Evolutionary conservation across 2,329 filamentous ascomycete species (phyloP).

Genomic region (Metarhizium humberi): DNA sequence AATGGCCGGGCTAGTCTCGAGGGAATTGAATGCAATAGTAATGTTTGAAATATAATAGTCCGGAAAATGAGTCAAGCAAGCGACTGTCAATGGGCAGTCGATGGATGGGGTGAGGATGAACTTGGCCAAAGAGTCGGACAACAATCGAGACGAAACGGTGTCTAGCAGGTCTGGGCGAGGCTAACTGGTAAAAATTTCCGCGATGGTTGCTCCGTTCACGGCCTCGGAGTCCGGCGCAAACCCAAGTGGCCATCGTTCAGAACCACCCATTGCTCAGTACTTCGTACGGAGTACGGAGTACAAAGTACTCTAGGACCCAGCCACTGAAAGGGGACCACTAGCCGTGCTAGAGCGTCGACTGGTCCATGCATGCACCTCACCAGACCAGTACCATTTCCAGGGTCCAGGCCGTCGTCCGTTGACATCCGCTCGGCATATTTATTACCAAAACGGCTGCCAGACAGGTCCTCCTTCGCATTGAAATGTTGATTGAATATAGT

Average conservation of each 20-base stretch:
- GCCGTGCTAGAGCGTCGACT: neutral
- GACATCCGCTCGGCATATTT: too few species aligned
- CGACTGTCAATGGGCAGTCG: neutral
- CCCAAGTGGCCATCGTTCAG: neutral
- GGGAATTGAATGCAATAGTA: neutral
- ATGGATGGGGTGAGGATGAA: neutral
- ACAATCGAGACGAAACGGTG: too few species aligned
- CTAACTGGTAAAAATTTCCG: slow-evolving; percentile 20
- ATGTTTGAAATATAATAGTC: neutral
- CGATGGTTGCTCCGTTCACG: slow-evolving; percentile 25
- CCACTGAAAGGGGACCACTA: neutral
- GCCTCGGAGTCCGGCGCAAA: slow-evolving; percentile 23
- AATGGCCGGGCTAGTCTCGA: neutral
- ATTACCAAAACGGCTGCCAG: neutral
- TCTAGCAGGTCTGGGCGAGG: slow-evolving; percentile 4
- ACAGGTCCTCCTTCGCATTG: neutral
- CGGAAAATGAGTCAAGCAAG: neutral
- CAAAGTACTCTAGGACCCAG: neutral
- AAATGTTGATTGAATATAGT: neutral
- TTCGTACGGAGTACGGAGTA: too few species aligned
- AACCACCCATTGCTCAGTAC: neutral
- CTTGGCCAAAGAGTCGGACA: slow-evolving; percentile 5
- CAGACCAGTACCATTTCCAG: too few species aligned
- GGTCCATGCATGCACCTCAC: too few species aligned
- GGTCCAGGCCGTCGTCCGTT: too few species aligned